Percentiles rank a stretch among this genome's conserved stretches.
These are phyloP conservation scores for Cystobasidium tubakii DNA, from an alignment of 768 basidiomycete species.

Conservation along the genomic window DNA sequence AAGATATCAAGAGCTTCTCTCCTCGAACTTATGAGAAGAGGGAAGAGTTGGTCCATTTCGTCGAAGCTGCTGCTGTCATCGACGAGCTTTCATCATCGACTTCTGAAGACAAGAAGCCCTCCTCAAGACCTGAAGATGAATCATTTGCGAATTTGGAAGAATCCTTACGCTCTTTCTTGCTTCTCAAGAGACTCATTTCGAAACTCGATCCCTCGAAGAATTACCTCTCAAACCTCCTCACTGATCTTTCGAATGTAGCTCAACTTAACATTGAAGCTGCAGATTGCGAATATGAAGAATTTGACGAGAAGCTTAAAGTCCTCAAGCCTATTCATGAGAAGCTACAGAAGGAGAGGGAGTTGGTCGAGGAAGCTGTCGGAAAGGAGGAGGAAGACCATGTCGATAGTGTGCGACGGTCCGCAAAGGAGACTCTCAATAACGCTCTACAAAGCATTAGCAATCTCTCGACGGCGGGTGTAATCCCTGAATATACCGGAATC, in stretches of 20 bases:
- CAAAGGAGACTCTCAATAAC: constrained; percentile 59
- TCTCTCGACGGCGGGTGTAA: constrained; percentile 46
- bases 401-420: constrained; percentile 55
- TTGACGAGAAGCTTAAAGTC: constrained; percentile 62
- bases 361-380: constrained; percentile 72
- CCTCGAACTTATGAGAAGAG: constrained; percentile 88
- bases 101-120: constrained; percentile 53
- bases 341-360: constrained; percentile 69
- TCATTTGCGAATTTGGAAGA: constrained; percentile 83
- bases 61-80: constrained; percentile 68
- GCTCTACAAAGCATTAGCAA: constrained; percentile 74
- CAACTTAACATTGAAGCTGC: constrained; percentile 83
- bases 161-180: constrained; percentile 84
- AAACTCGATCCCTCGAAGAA: constrained; percentile 90
- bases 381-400: constrained; percentile 69
- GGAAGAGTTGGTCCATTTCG: constrained; percentile 92
- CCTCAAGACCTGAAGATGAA: constrained; percentile 43
- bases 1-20: constrained; percentile 86
- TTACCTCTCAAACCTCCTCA: constrained; percentile 80
- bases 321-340: constrained; percentile 78
- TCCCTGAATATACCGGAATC: constrained; percentile 52
- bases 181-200: constrained; percentile 89
- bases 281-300: constrained; percentile 65
- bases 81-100: constrained; percentile 39
- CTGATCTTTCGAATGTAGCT: constrained; percentile 81